Percentiles rank a stretch among this genome's conserved stretches.
These are phyloP conservation scores for Lactarius pseudohatsudake DNA, from an alignment of 768 basidiomycete species.

Conservation along the genomic window DNA sequence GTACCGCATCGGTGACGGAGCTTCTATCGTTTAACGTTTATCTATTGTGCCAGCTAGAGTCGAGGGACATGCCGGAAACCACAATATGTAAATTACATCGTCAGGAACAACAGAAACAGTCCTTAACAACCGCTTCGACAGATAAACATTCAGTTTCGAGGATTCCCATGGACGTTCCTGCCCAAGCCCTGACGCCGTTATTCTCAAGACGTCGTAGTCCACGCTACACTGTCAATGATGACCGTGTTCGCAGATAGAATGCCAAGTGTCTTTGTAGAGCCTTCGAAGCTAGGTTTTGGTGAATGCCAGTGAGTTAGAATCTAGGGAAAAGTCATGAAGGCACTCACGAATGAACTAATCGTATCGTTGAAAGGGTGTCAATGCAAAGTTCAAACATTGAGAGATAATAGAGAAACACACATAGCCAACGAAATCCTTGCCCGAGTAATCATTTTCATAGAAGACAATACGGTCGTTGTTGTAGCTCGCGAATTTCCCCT, in stretches of 20 bases:
- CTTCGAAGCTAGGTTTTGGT: not conserved
- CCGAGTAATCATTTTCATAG: not conserved
- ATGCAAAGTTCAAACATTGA: not conserved
- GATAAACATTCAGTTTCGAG: not conserved
- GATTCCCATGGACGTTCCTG: not conserved
- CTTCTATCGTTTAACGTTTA: not conserved
- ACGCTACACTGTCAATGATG: not conserved
- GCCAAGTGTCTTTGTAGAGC: not conserved
- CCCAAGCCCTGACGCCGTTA: not conserved
- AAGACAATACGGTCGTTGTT: not conserved
- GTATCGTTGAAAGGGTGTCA: not conserved
- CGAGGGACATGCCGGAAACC: not conserved
- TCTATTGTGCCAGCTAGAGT: not conserved
- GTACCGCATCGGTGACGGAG: not conserved
- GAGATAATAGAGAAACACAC: not conserved
- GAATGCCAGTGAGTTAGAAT: not conserved
- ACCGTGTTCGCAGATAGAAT: not conserved
- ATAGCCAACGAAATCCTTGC: not conserved
- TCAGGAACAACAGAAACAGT: not conserved
- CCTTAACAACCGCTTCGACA: not conserved
- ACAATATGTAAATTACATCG: not conserved
- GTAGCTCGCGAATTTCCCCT: not conserved
- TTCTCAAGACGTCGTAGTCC: not conserved
- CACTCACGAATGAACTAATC: constrained; percentile 1
- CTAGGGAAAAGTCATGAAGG: not conserved